A percentile compares a stretch with the other conserved stretches of the same genome.
phyloP scores from a whole-genome alignment of 176 grass and related monocot species.

The Guadua angustifolia region DNA sequence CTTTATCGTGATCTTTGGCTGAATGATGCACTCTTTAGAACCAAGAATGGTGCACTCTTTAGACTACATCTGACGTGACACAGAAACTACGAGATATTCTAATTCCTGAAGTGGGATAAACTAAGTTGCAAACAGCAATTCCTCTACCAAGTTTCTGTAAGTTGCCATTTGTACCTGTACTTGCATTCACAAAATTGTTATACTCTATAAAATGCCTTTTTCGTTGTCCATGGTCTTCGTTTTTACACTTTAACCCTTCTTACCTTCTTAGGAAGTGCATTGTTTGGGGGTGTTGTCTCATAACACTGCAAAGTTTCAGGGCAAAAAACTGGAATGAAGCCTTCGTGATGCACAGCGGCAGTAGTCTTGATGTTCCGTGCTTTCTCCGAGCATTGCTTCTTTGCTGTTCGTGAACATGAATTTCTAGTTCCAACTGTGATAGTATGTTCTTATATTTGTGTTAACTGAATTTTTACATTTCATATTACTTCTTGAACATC shows the following conservation, averaged over 20 bases:
- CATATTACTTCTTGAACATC: not conserved
- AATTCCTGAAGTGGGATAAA: not conserved
- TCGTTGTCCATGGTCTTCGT: not conserved
- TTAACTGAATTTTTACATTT: not conserved
- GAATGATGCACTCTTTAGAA: not conserved
- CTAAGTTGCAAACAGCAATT: not conserved
- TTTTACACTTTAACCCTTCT: not conserved
- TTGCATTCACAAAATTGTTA: not conserved
- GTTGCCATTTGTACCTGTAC: not conserved
- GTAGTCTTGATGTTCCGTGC: not conserved
- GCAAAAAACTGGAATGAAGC: not conserved
- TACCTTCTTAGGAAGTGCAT: not conserved
- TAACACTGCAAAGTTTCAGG: not conserved
- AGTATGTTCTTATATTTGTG: not conserved
- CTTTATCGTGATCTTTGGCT: not conserved
- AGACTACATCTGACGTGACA: not conserved
- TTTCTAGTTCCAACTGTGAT: not conserved
- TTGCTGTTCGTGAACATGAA: not conserved
- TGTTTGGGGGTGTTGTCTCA: not conserved
- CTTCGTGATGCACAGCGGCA: not conserved
- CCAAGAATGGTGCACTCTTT: too few species aligned
- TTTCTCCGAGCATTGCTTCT: not conserved
- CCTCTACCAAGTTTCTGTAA: not conserved
- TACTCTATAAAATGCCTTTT: not conserved
- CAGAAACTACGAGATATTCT: not conserved